A percentile compares a stretch with the other conserved stretches of the same genome.
Conservation (phyloP, 768 basidiomycete species). For the Tulasnella calospora region DNA sequence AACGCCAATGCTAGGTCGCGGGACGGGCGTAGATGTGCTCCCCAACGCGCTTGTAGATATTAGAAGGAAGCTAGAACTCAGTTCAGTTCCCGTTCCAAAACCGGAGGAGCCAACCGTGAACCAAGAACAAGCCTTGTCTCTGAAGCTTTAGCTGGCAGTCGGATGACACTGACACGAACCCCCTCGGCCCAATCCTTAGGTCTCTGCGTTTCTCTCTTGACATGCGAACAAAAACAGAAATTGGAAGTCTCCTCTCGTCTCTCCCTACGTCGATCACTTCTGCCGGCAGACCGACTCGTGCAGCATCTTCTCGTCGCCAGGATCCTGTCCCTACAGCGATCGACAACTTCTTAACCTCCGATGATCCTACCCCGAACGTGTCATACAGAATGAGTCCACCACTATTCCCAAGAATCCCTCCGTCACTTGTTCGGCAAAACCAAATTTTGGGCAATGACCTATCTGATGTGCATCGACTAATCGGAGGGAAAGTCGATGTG, state of each 20-base stretch:
- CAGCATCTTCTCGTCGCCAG: neutral
- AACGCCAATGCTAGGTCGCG: neutral
- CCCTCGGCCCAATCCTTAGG: neutral
- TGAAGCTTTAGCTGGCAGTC: neutral
- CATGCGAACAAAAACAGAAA: neutral
- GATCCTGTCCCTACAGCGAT: neutral
- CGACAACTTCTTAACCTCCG: neutral
- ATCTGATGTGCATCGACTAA: neutral
- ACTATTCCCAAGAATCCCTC: neutral
- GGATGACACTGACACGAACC: neutral
- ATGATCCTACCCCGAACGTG: neutral
- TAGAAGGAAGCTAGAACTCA: neutral
- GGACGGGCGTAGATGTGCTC: neutral
- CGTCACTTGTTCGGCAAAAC: neutral
- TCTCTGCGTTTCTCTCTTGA: neutral
- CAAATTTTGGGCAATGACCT: neutral
- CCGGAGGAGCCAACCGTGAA: neutral
- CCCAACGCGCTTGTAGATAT: neutral
- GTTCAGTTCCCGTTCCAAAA: neutral
- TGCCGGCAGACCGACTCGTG: neutral
- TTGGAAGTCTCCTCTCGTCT: neutral
- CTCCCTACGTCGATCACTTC: neutral
- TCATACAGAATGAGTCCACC: neutral
- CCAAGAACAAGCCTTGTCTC: slow-evolving; percentile 7
- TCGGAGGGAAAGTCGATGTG: neutral